Evolutionary conservation across 805 yeast species (phyloP).

Genomic region (Osmozyma mogii): DNA sequence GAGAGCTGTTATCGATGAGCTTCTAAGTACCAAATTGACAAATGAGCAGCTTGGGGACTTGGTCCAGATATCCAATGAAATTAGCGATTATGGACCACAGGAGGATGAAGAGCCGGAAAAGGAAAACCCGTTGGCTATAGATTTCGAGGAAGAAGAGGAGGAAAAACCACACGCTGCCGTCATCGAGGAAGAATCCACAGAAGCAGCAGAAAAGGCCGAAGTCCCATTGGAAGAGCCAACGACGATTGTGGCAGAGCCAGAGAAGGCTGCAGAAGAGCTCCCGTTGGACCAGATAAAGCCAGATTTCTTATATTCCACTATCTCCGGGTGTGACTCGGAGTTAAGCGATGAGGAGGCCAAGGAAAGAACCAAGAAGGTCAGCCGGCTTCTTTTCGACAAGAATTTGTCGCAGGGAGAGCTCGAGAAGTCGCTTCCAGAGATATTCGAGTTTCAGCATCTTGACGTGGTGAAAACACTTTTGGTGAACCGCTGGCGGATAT

Average conservation of each 20-base stretch:
- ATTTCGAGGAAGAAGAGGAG: conserved; percentile 8
- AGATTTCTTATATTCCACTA: too few relatives aligned
- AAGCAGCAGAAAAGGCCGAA: conserved; percentile 13
- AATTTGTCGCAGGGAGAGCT: conserved; percentile 33
- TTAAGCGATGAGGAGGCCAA: too few relatives aligned
- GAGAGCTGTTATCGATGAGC: conserved; percentile 42
- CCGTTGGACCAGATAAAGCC: too few relatives aligned
- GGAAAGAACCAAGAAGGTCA: conserved; percentile 29
- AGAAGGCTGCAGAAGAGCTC: conserved; percentile 34
- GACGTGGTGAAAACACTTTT: conserved; percentile 42
- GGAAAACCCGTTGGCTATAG: conserved; percentile 1
- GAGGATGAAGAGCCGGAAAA: conserved; percentile 5
- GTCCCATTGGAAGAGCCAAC: conserved; percentile 20
- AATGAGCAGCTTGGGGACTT: conserved; percentile 42
- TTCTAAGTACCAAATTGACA: conserved; percentile 32
- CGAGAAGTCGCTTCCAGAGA: conserved; percentile 46
- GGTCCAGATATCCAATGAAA: conserved; percentile 33
- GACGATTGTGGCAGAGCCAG: conserved; percentile 34
- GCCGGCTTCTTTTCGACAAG: conserved; percentile 30
- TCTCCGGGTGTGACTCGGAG: too few relatives aligned
- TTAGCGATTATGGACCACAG: conserved; percentile 41
- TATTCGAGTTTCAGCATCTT: conserved; percentile 45
- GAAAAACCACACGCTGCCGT: conserved; percentile 16
- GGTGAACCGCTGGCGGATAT: conserved; percentile 43
- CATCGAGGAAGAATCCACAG: conserved; percentile 20